Evolutionary conservation across 2,329 filamentous ascomycete species (phyloP).

Genomic region (Purpureocillium takamizusanense): DNA sequence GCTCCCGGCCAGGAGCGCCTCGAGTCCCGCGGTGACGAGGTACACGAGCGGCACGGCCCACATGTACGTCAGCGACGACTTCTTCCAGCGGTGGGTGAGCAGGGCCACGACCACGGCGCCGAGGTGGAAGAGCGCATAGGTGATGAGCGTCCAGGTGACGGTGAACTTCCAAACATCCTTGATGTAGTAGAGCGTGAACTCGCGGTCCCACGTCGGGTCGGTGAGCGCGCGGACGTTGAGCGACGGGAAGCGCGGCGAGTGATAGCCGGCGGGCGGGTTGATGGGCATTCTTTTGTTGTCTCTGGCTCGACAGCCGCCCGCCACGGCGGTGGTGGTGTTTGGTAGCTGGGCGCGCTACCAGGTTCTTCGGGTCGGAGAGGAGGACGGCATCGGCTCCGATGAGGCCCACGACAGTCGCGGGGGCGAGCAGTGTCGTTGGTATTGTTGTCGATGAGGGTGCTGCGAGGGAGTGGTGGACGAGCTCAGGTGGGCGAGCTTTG

Average conservation of each 20-base stretch:
- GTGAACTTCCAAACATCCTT: conserved; percentile 82
- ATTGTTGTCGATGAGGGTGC: no score
- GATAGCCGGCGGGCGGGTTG: conserved; percentile 44
- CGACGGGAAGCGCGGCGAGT: conserved; percentile 66
- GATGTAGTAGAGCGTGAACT: conserved; percentile 60
- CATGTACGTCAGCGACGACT: conserved; percentile 49
- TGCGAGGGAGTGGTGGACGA: no score
- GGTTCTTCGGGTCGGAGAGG: no score
- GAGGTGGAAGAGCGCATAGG: conserved; percentile 68
- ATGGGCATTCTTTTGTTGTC: conserved; percentile 2
- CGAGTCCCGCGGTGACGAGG: conserved; percentile 59
- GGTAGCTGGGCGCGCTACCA: no score
- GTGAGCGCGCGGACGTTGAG: conserved; percentile 63
- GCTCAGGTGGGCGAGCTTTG: no score
- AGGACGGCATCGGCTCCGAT: no score
- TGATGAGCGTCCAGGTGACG: conserved; percentile 74
- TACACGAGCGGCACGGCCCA: conserved; percentile 69
- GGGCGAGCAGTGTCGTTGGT: no score
- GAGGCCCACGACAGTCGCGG: no score
- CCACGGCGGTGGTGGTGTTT: no score
- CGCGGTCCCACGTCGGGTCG: conserved; percentile 28
- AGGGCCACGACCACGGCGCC: conserved; percentile 64
- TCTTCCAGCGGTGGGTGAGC: conserved; percentile 56
- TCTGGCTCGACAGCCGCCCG: no score
- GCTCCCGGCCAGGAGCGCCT: conserved; percentile 73